Evolutionary conservation across 768 basidiomycete species (phyloP), one percentile per base, ranked within the genome.

Genomic region (Pleurotus citrinopileatus): DNA sequence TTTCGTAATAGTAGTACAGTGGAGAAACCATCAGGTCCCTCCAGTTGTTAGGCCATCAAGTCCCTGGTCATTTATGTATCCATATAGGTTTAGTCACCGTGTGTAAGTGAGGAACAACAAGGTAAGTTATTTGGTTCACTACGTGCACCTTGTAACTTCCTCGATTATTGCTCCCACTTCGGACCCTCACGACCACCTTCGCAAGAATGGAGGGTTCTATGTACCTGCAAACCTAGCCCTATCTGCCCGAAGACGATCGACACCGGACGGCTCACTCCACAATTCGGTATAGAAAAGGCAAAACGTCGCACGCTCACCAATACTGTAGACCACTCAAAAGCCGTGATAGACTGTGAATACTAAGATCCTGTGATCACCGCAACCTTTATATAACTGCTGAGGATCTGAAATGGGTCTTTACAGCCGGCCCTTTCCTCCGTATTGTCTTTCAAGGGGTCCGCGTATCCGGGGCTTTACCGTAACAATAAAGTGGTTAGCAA

Each of bases 151-250:
- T 40, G 38, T 40, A 12, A 40, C 38, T 40, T 40, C 48, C 32
- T 51, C 48, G 48, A 51, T 51, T 51, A 51, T 51, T 51, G 48
- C 32, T 37, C n/a, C 48, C 48, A 34, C 28, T 17, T 37, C 12
- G 45, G 48, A 22, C 48, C 48, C 48, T 51, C 48, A 23, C 48
- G 32, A 51, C 48, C 23, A 34, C 37, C 48, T 51, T 51, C 48
- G 17, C 9, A 37, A 23, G 48, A 51, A 51, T 51, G 48, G 48
- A 51, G 29, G 34, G 28, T 13, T 6, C 8, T 51, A 36, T 23
- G 32, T 9, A 26, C 48, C 29, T 12, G 15, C 48, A 23, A 51
- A 9, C 17, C 48, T 51, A 28, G 20, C 48, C 48, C 34, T 36
- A 22, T 37, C 48, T 36, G 29, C 29, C 48, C 48, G 32, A 50